Percentiles rank a stretch among this genome's conserved stretches.
Evolutionary conservation across 2,329 filamentous ascomycete genomes (phyloP).

Genomic region (Ophiostoma populinum): DNA sequence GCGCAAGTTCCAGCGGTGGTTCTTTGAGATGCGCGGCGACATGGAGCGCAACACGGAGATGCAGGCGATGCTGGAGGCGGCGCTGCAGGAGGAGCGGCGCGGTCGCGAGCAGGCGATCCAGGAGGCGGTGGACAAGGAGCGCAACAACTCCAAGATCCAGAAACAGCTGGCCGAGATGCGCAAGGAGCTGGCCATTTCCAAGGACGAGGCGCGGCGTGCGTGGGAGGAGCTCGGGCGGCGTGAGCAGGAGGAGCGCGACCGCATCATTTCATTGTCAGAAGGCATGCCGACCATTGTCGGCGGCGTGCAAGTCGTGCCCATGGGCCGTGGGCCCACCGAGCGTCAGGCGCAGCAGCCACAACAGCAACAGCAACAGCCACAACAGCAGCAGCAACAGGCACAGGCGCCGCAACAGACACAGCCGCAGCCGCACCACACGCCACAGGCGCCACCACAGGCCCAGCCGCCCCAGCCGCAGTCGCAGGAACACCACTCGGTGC

Average conservation of each 20-base stretch:
- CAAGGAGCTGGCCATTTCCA: conserved; percentile 83
- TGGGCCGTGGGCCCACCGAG: conserved; percentile 48
- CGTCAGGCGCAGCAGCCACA: conserved; percentile 23
- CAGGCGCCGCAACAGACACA: conserved; percentile 14
- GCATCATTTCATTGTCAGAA: conserved; percentile 67
- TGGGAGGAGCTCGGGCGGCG: conserved; percentile 93
- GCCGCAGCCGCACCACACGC: conserved; percentile 7
- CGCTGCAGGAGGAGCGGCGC: conserved; percentile 57
- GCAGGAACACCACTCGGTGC: conserved; percentile 19
- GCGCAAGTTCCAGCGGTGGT: conserved; percentile 96
- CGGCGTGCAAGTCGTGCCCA: conserved; percentile 88
- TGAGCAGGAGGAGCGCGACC: conserved; percentile 83
- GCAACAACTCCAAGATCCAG: conserved; percentile 52
- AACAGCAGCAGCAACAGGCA: conserved; percentile 15
- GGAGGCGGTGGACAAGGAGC: conserved; percentile 47
- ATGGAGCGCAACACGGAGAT: conserved; percentile 73
- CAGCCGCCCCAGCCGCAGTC: conserved; percentile 15
- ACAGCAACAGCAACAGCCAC: conserved; percentile 16
- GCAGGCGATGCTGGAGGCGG: conserved; percentile 60
- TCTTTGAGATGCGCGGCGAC: conserved; percentile 83
- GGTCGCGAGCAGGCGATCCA: conserved; percentile 50
- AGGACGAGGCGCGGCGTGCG: conserved; percentile 83
- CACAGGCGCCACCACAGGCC: neutral
- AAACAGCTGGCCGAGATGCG: conserved; percentile 78
- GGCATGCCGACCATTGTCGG: conserved; percentile 81